Conservation (phyloP, 2,329 filamentous ascomycete genomes). For the Xylaria hypoxylon region DNA sequence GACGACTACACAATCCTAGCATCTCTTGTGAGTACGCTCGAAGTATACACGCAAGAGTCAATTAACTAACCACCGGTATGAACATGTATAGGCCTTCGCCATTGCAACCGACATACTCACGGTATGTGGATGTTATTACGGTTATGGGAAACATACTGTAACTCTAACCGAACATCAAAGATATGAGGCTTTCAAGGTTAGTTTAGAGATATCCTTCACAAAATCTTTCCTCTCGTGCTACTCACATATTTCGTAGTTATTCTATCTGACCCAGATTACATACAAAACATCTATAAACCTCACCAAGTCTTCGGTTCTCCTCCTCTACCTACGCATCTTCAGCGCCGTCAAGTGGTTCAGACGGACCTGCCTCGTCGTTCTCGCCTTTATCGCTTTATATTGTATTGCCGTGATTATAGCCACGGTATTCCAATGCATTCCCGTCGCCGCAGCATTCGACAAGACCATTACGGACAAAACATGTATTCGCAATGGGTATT, state of each 20-base stretch:
- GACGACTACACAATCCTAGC: slow-evolving; percentile 49
- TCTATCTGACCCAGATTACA: slow-evolving; percentile 51
- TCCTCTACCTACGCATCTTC: slow-evolving; percentile 52
- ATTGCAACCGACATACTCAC: slow-evolving; percentile 44
- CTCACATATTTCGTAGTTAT: slow-evolving; percentile 41
- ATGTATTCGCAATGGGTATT: slow-evolving; percentile 54
- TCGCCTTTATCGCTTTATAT: slow-evolving; percentile 44
- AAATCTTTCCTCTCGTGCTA: background rate
- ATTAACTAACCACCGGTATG: background rate
- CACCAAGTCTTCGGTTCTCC: slow-evolving; percentile 51
- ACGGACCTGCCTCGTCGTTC: slow-evolving; percentile 44
- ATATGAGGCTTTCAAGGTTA: slow-evolving; percentile 47
- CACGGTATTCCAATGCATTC: slow-evolving; percentile 51
- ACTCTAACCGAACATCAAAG: slow-evolving; percentile 39
- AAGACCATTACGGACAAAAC: slow-evolving; percentile 40
- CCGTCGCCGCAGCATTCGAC: slow-evolving; percentile 49
- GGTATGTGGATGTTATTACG: slow-evolving; percentile 47
- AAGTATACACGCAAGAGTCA: background rate
- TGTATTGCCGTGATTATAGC: slow-evolving; percentile 46
- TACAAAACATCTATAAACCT: slow-evolving; percentile 52
- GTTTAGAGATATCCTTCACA: background rate
- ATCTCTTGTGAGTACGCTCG: slow-evolving; percentile 24
- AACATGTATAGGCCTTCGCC: slow-evolving; percentile 42
- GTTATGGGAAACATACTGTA: slow-evolving; percentile 47
- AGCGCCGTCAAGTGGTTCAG: slow-evolving; percentile 48